These are phyloP conservation scores for Rosellinia necatrix DNA, from an alignment of 2,329 filamentous ascomycete species.

Conservation along the genomic window DNA sequence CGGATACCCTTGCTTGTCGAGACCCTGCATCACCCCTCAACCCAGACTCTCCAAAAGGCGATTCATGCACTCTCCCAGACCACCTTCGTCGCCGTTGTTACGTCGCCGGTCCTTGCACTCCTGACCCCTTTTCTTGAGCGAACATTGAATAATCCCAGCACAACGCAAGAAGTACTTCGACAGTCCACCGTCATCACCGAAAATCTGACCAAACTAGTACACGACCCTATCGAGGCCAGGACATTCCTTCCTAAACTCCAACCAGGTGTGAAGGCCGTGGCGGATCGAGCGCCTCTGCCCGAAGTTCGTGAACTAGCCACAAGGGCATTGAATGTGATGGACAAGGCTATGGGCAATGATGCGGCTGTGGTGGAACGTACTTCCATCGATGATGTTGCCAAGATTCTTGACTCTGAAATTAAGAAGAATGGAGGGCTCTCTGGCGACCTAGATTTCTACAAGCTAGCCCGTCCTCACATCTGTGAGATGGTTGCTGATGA, in stretches of 20 bases:
- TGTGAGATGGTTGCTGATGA: constrained; percentile 85
- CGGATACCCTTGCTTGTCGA: constrained; percentile 91
- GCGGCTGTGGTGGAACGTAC: constrained; percentile 69
- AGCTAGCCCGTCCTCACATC: constrained; percentile 73
- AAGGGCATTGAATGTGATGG: constrained; percentile 82
- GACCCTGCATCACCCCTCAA: constrained; percentile 91
- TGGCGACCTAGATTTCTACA: constrained; percentile 67
- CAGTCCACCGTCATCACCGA: constrained; percentile 97
- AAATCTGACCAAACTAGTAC: constrained; percentile 97
- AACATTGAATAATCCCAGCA: constrained; percentile 87
- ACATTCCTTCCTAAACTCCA: constrained; percentile 94
- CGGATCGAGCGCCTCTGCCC: constrained; percentile 85
- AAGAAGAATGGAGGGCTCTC: constrained; percentile 69
- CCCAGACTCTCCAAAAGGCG: constrained; percentile 87
- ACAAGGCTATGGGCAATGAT: constrained; percentile 85
- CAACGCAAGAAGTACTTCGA: constrained; percentile 89
- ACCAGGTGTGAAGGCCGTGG: constrained; percentile 89
- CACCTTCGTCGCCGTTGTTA: constrained; percentile 97
- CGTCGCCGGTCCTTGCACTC: constrained; percentile 90
- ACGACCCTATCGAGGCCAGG: constrained; percentile 90
- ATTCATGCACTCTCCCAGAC: constrained; percentile 97
- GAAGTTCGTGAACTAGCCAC: constrained; percentile 91
- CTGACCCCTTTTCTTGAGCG: constrained; percentile 94
- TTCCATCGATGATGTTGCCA: constrained; percentile 73
- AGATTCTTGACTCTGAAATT: constrained; percentile 75